A percentile compares a stretch with the other conserved stretches of the same genome.
Conservation (phyloP, 1,139 yeast species). For the Yamadazyma sp. region DNA sequence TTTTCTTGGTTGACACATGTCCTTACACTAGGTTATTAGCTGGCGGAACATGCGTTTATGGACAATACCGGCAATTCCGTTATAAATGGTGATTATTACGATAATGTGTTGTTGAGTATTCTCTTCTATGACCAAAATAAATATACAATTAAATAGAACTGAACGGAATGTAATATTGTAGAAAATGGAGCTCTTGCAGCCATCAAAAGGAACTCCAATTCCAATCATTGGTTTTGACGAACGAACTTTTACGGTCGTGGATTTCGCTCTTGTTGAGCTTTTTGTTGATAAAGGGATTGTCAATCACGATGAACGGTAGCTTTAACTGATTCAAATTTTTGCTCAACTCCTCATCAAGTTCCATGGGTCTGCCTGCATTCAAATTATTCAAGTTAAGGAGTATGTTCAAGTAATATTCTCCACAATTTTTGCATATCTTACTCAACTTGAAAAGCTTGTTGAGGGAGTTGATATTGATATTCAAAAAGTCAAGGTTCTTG, state of each 20-base stretch:
- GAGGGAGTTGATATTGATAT: constrained; percentile 8
- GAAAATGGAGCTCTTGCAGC: too few relatives aligned
- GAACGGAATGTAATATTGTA: too few relatives aligned
- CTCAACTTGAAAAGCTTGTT: constrained; percentile 24
- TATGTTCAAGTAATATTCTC: constrained; percentile 30
- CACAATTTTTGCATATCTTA: constrained; percentile 42
- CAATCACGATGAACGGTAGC: constrained; percentile 35
- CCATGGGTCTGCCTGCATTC: constrained; percentile 1
- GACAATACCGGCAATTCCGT: too few relatives aligned
- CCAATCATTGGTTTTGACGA: constrained; percentile 34
- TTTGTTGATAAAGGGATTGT: constrained; percentile 34
- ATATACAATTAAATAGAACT: neutral
- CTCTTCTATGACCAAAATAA: neutral
- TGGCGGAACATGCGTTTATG: too few relatives aligned
- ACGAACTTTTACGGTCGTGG: constrained; percentile 11
- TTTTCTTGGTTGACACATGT: neutral
- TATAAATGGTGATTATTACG: too few relatives aligned
- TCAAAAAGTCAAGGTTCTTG: constrained; percentile 18
- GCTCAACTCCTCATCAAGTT: constrained; percentile 1
- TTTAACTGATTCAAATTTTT: constrained; percentile 9
- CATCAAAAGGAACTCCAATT: constrained; percentile 45
- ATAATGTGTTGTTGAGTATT: too few relatives aligned
- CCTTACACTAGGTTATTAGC: neutral
- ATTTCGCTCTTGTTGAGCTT: constrained; percentile 4
- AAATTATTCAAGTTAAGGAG: constrained; percentile 27